Evolutionary conservation across 352 stramenopile species (phyloP), one percentile per base, ranked within the genome.

Genomic region (Stephanocyclus meneghinianus): DNA sequence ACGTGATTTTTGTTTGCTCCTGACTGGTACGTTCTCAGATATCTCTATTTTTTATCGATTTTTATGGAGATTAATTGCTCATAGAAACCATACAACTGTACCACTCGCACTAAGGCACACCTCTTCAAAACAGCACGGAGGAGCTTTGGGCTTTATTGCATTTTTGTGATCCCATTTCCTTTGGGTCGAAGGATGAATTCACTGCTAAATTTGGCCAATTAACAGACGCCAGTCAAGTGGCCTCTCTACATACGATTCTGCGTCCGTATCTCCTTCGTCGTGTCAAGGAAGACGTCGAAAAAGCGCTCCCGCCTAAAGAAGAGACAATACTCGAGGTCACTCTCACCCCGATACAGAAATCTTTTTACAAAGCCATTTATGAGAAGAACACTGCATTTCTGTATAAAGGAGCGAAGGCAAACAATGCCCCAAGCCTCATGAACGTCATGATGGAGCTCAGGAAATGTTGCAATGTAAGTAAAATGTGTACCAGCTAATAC

Each of bases 361-460:
- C 95, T 69, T 96, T 94, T 68, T 97, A 96, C 81, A 94, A 94
- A 65, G 97, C 97, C 3, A 94, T 94, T 42, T 94, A 94, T 57
- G 90, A 94, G 57, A 83, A 84, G 18, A 94, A 93, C 69, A 94
- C 90, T 62, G 57, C 79, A 15, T 93, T 93, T 76, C 68, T 93
- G 30, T 93, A 90, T 70, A 92, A 91, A 72, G 87, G 88, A 10
- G 55, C 88, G 0, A 93, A 93, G 56, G 82, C 87, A 50, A 91
- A 79, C 57, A 93, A 93, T 78, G 78, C 87, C 21, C 89, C 88
- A 30, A 92, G 86, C 74, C 86, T 99, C 37, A 98, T 99, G 86
- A 99, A 99, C 83, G 96, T 99, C 16, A 96, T 99, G 87, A 99
- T 99, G 97, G 96, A 99, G 78, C 91, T 99, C 55, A 92, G 97